phyloP scores from a whole-genome alignment of 2,329 filamentous ascomycete species.

The Sporothrix sp. region DNA sequence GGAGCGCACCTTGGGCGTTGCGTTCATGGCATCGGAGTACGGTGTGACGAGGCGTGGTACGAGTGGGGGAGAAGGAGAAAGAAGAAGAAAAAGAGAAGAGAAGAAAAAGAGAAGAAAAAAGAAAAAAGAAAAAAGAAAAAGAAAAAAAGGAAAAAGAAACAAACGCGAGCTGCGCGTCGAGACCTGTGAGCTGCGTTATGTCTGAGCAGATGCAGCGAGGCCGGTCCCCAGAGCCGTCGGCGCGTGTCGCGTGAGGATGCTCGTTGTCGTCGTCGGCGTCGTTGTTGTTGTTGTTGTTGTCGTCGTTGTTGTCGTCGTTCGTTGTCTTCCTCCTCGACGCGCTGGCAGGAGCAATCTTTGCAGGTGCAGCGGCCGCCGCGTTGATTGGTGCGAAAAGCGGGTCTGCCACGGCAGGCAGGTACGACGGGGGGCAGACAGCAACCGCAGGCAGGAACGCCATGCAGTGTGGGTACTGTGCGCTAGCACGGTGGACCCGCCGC shows the following conservation, averaged over 20 bases:
- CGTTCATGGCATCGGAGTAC: slow-evolving; percentile 22
- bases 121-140: not conserved
- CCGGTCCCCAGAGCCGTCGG: too few relatives aligned
- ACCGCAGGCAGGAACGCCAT: not conserved
- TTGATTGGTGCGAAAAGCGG: too few relatives aligned
- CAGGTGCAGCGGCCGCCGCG: not conserved
- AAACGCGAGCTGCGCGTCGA: too few relatives aligned
- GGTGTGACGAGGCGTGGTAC: not conserved
- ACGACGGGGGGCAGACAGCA: slow-evolving; percentile 1
- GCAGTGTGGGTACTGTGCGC: not conserved
- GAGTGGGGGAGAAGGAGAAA: not conserved
- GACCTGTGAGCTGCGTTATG: too few relatives aligned
- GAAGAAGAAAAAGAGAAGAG: too few relatives aligned
- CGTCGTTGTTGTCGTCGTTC: not conserved
- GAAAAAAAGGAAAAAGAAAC: not conserved
- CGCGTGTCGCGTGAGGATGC: too few relatives aligned
- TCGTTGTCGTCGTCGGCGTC: too few relatives aligned
- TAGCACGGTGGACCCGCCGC: not conserved
- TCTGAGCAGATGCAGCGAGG: too few relatives aligned
- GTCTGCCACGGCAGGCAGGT: not conserved
- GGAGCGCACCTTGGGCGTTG: slow-evolving; percentile 20
- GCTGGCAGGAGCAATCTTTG: slow-evolving; percentile 11
- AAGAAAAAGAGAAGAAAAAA: not conserved
- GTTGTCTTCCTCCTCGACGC: not conserved
- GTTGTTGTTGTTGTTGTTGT: not conserved